phyloP scores from a whole-genome alignment of 257 asterid genomes.

The Galeopsis tetrahit region DNA sequence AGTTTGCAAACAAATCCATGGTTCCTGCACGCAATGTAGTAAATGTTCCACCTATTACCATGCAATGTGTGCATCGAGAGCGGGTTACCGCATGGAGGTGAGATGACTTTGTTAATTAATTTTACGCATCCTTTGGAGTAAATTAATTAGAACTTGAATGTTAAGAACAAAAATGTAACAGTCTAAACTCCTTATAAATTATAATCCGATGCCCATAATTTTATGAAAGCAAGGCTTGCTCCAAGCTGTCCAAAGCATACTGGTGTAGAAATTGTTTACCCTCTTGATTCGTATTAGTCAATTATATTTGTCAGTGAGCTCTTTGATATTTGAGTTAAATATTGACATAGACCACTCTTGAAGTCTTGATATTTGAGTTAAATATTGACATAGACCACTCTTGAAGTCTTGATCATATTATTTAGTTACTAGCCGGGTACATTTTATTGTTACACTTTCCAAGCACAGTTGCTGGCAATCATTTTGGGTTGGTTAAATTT shows the following conservation, averaged over 20 bases:
- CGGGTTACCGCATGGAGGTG: slow-evolving; percentile 99
- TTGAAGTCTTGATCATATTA: background rate
- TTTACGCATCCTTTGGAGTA: slow-evolving; percentile 11
- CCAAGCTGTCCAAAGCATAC: slow-evolving; percentile 16
- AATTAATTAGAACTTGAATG: slow-evolving; percentile 22
- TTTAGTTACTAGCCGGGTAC: background rate
- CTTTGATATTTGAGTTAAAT: slow-evolving; percentile 10
- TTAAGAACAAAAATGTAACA: background rate
- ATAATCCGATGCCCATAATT: background rate
- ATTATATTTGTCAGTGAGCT: slow-evolving; percentile 1
- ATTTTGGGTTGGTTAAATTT: slow-evolving; percentile 14
- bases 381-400: background rate
- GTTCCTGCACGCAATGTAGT: slow-evolving; percentile 96
- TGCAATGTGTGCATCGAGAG: slow-evolving; percentile 96
- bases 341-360: background rate
- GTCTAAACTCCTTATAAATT: background rate
- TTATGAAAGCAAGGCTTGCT: slow-evolving; percentile 2
- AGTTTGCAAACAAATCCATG: slow-evolving; percentile 98
- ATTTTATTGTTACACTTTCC: background rate
- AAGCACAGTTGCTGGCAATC: slow-evolving; percentile 14
- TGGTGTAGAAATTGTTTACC: background rate
- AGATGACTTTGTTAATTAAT: slow-evolving; percentile 33
- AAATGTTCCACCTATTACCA: slow-evolving; percentile 95
- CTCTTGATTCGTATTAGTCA: slow-evolving; percentile 18
- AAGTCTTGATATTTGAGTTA: slow-evolving; percentile 14